Evolutionary conservation across 2,329 filamentous ascomycete genomes (phyloP).

Genomic region (Fusarium acutatum): DNA sequence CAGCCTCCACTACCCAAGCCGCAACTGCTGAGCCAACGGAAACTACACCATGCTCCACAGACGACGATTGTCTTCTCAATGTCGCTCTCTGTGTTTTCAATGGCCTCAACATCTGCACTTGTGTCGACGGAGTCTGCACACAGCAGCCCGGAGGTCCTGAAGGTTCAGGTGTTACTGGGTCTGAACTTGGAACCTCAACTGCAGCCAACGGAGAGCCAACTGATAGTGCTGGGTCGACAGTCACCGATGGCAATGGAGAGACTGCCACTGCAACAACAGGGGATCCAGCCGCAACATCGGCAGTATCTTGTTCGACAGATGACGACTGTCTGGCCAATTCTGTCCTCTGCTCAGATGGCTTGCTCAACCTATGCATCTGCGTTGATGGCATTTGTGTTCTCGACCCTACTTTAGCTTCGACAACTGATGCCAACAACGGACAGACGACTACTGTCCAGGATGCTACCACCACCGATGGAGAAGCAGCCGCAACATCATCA

Average conservation of each 20-base stretch:
- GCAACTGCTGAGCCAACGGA: background rate
- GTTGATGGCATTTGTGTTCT: background rate
- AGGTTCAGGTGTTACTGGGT: background rate
- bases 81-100: background rate
- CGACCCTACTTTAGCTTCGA: background rate
- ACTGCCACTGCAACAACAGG: background rate
- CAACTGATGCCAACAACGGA: background rate
- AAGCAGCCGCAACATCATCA: background rate
- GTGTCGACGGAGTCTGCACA: conserved; percentile 2
- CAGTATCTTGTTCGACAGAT: background rate
- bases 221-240: background rate
- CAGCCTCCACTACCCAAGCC: background rate
- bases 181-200: background rate
- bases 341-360: background rate
- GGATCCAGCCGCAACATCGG: background rate
- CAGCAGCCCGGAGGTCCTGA: background rate
- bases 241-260: background rate
- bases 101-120: background rate
- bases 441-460: background rate
- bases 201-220: background rate
- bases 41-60: background rate
- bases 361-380: background rate
- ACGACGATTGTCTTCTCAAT: conserved; percentile 1
- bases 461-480: background rate
- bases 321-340: background rate